Evolutionary conservation across 768 basidiomycete species (phyloP).

Genomic region (Panaeolus cyanescens): DNA sequence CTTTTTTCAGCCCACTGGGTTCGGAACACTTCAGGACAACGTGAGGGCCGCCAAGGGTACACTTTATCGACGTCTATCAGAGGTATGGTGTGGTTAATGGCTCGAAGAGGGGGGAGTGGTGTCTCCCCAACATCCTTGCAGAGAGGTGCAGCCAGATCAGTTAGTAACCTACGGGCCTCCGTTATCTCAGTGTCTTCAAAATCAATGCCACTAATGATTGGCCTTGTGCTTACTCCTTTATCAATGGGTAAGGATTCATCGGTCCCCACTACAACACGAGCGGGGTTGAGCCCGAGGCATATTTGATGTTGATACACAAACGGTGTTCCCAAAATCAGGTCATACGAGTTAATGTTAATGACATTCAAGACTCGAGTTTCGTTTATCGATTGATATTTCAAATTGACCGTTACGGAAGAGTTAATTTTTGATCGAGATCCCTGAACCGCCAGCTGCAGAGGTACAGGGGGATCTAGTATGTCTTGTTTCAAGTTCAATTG

Average conservation of each 20-base stretch:
- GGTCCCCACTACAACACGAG: slow-evolving; percentile 26
- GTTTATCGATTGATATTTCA: slow-evolving; percentile 34
- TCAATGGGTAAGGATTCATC: slow-evolving; percentile 16
- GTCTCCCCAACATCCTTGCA: slow-evolving; percentile 25
- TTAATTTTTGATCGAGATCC: slow-evolving; percentile 39
- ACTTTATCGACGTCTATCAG: slow-evolving; percentile 34
- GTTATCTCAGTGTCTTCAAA: slow-evolving; percentile 13
- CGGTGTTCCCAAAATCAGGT: slow-evolving; percentile 41
- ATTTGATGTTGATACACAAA: slow-evolving; percentile 35
- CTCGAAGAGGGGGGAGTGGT: slow-evolving; percentile 35
- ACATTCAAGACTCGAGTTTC: slow-evolving; percentile 32
- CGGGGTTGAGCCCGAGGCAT: slow-evolving; percentile 23
- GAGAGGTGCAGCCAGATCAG: slow-evolving; percentile 10
- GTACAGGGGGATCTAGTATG: slow-evolving; percentile 28
- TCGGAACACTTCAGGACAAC: slow-evolving; percentile 32
- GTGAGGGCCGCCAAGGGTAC: slow-evolving; percentile 32
- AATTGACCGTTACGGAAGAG: slow-evolving; percentile 12
- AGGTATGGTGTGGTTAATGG: slow-evolving; percentile 41
- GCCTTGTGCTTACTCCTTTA: slow-evolving; percentile 8
- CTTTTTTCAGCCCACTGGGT: slow-evolving; percentile 27
- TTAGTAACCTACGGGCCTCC: slow-evolving; percentile 12
- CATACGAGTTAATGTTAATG: slow-evolving; percentile 39
- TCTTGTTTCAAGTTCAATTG: slow-evolving; percentile 27
- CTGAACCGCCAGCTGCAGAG: slow-evolving; percentile 36
- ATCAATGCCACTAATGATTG: slow-evolving; percentile 10